Conservation (phyloP, 306 rosid species). For the Fagus sylvatica region DNA sequence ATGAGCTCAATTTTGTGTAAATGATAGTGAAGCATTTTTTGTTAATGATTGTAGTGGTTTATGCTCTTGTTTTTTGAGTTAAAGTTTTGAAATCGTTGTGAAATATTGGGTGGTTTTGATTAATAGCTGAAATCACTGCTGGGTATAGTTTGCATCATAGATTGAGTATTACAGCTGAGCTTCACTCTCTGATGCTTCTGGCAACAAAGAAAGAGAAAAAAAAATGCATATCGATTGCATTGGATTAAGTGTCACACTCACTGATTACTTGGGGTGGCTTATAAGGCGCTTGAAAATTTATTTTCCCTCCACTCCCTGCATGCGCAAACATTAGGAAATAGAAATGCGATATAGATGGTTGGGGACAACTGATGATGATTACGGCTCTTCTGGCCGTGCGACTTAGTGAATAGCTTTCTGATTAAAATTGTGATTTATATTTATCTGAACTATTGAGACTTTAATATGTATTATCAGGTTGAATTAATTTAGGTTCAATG, state of each 20-base stretch:
- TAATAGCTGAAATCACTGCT: neutral
- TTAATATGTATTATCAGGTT: neutral
- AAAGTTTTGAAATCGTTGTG: neutral
- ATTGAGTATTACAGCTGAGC: neutral
- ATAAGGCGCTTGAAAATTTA: too few relatives aligned
- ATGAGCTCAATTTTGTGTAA: conserved; percentile 1
- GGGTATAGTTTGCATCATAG: neutral
- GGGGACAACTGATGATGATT: too few relatives aligned
- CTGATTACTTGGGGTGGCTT: too few relatives aligned
- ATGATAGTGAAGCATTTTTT: conserved; percentile 13
- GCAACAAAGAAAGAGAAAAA: too few relatives aligned
- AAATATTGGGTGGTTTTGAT: neutral
- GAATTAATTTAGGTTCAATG: neutral
- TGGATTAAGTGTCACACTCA: too few relatives aligned
- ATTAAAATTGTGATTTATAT: neutral
- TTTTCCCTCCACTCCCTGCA: too few relatives aligned
- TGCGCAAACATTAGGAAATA: too few relatives aligned
- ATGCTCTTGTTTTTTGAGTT: neutral
- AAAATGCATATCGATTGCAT: too few relatives aligned
- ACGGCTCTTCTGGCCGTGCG: neutral
- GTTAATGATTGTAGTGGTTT: conserved; percentile 6
- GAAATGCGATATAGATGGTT: too few relatives aligned
- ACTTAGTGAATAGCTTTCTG: neutral
- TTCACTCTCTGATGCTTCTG: neutral
- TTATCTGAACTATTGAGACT: neutral